Evolutionary conservation across 805 yeast genomes (phyloP), one percentile per base, ranked within the genome.

Genomic region (Starmerella asiatica): DNA sequence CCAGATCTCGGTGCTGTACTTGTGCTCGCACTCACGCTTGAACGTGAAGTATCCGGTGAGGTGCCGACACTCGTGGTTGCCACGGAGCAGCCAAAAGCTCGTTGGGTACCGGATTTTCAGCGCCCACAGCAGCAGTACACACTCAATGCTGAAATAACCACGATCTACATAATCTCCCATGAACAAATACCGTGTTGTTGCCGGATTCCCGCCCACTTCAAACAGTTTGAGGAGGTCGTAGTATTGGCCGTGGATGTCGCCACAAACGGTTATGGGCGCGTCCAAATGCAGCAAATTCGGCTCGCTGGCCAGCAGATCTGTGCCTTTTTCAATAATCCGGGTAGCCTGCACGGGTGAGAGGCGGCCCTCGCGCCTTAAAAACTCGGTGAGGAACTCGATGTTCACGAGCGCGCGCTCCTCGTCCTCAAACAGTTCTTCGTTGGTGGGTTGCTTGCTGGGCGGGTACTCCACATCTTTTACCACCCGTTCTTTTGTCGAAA

Each of bases 201-300:
- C 66, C 11, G 96, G 94, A 54, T 79, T 76, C 2, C 97, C 97
- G 29, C 95, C 94, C 15, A 85, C 88, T 56, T 88, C 96, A 55
- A 88, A 82, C 32, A 88, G 63, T 59, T 86, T 85, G 73, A 86
- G 68, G 50, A 88, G 67, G 59, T 88, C 98, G 58, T 71, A 86
- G 58, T 73, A 84, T 59, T 88, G 97, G 15, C 98, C 98, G 60
- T 88, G 97, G n/a, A 86, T 71, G 60, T 88, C 97, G 41, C 98
- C 98, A 63, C 96, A 85, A 3, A 88, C 85, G 0, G 94, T 86
- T 2, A 88, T 82, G 1, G 97, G 98, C 0, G 95, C 93, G 3
- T 85, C 86, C 2, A 91, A 79, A 16, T 69, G 68, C 37, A 88
- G 63, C 50, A 88, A 56, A 52, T 81, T 88, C 5, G 94, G 93